phyloP scores from a whole-genome alignment of 2,329 filamentous ascomycete genomes.

The Ophiostoma sp. region DNA sequence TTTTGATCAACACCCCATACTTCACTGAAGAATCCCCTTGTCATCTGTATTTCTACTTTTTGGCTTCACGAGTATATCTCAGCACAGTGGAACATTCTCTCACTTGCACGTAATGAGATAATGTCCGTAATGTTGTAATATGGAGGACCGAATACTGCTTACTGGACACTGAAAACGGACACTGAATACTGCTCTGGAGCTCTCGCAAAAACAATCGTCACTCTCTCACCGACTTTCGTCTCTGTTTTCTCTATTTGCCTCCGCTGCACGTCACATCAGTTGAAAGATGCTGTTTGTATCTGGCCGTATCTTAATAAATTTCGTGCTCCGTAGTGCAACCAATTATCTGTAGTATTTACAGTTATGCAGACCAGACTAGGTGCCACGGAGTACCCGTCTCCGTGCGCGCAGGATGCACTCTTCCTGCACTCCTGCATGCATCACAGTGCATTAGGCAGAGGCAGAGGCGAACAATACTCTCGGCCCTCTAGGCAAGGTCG shows the following conservation, averaged over 20 bases:
- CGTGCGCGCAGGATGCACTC: background rate
- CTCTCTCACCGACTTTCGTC: slow-evolving; percentile 6
- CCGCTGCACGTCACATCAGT: slow-evolving; percentile 1
- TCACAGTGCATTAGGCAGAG: too few species aligned
- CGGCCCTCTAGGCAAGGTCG: too few species aligned
- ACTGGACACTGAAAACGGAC: too few species aligned
- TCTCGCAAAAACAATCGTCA: too few species aligned
- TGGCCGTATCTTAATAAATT: background rate
- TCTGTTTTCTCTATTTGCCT: background rate
- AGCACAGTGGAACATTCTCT: background rate
- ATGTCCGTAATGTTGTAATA: slow-evolving; percentile 2
- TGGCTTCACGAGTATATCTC: background rate
- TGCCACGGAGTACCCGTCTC: slow-evolving; percentile 2
- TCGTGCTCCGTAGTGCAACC: background rate
- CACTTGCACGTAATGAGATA: background rate
- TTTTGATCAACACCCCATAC: background rate
- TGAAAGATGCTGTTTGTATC: too few species aligned
- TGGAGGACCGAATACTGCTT: too few species aligned
- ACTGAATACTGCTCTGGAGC: too few species aligned
- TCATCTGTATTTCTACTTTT: slow-evolving; percentile 6
- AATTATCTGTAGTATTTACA: background rate
- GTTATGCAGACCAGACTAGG: background rate
- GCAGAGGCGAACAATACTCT: too few species aligned
- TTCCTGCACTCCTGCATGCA: too few species aligned
- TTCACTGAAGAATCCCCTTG: background rate